A percentile compares a stretch with the other conserved stretches of the same genome.
These are phyloP conservation scores for Cryptosporidium viatorum DNA, from an alignment of 169 alveolate species.

Conservation along the genomic window DNA sequence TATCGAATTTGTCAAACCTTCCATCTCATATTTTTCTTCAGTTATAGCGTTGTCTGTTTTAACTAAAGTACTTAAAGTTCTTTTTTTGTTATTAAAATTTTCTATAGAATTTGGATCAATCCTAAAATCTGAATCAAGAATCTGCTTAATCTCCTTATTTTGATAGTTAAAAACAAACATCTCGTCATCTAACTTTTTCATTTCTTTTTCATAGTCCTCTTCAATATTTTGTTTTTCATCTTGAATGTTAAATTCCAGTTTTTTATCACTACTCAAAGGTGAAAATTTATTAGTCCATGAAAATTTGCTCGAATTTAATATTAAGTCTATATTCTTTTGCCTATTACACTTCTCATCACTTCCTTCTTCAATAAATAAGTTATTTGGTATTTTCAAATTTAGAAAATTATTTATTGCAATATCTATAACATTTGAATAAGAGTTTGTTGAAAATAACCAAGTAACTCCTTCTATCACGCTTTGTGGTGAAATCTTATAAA, in stretches of 20 bases:
- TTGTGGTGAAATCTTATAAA: conserved; percentile 53
- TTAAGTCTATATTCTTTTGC: neutral
- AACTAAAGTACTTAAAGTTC: neutral
- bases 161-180: conserved; percentile 42
- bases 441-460: conserved; percentile 53
- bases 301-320: conserved; percentile 26
- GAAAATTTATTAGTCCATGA: conserved; percentile 63
- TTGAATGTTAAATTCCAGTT: neutral
- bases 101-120: neutral
- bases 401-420: conserved; percentile 44
- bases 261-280: conserved; percentile 20
- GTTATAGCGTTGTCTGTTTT: neutral
- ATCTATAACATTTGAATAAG: conserved; percentile 57
- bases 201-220: neutral
- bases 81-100: neutral
- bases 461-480: conserved; percentile 69
- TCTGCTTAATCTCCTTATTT: neutral
- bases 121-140: neutral
- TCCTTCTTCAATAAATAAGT: neutral
- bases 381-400: conserved; percentile 49
- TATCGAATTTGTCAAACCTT: conserved; percentile 13
- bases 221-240: conserved; percentile 9
- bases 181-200: neutral
- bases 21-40: neutral
- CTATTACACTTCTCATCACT: neutral